Conservation (phyloP, 208 protist species). For the Naegleria fowleri region DNA sequence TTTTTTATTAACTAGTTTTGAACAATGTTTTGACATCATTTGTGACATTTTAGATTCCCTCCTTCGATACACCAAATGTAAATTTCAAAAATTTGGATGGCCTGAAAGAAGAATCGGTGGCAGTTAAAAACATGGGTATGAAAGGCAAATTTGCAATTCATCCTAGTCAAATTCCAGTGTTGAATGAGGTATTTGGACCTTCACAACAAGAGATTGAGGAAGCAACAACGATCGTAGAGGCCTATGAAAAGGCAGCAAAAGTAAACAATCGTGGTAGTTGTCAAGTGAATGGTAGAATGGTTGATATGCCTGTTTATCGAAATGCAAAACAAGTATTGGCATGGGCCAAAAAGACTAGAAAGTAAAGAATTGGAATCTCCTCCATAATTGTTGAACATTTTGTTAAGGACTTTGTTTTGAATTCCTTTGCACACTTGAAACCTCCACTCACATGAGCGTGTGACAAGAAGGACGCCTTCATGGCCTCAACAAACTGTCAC, state of each 20-base stretch:
- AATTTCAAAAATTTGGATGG: conserved; percentile 7
- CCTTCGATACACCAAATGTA: conserved; percentile 14
- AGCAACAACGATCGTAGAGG: conserved; percentile 16
- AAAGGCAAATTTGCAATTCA: conserved; percentile 29
- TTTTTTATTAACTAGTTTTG: no score
- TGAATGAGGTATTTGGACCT: not conserved
- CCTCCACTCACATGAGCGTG: no score
- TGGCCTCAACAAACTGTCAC: no score
- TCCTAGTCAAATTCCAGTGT: not conserved
- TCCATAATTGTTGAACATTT: not conserved
- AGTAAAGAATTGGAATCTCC: not conserved
- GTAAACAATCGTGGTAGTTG: not conserved
- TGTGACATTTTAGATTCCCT: not conserved
- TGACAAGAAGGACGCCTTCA: no score
- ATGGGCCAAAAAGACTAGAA: not conserved
- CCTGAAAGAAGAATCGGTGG: not conserved
- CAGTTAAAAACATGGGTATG: not conserved
- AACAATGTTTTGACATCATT: no score
- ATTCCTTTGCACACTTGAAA: no score
- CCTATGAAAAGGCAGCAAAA: not conserved
- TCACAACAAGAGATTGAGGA: not conserved
- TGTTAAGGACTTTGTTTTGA: not conserved
- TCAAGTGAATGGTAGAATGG: conserved; percentile 16
- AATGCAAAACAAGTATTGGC: not conserved
- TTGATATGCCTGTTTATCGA: conserved; percentile 21